These are phyloP conservation scores for Albatrellus sp. DNA, from an alignment of 1,284 basidiomycete species.

Conservation along the genomic window DNA sequence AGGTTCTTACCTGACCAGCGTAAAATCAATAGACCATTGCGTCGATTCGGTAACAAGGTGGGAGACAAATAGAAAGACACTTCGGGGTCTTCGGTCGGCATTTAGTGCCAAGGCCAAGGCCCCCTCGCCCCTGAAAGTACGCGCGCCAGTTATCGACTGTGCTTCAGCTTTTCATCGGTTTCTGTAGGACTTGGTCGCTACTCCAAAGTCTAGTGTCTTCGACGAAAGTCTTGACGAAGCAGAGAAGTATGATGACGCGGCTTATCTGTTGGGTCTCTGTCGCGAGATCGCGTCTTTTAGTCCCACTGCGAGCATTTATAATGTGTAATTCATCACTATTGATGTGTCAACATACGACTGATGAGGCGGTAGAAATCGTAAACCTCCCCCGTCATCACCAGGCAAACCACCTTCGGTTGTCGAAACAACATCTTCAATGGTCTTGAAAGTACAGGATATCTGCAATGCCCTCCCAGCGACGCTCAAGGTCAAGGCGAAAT, in stretches of 20 bases:
- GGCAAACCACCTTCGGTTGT: not conserved
- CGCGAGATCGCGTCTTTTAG: not conserved
- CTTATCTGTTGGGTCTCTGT: not conserved
- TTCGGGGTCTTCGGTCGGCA: not conserved
- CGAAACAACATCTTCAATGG: too few relatives aligned
- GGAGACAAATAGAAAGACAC: constrained; percentile 5
- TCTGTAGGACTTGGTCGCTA: not conserved
- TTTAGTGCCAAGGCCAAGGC: not conserved
- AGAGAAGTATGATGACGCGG: not conserved
- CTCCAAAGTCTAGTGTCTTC: not conserved
- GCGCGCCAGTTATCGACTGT: not conserved
- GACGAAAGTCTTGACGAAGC: not conserved
- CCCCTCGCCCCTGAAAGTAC: constrained; percentile 6
- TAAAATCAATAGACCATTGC: constrained; percentile 5
- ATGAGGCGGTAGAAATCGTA: not conserved
- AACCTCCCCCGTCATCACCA: not conserved
- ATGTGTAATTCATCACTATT: not conserved
- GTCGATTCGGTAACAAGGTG: constrained; percentile 5
- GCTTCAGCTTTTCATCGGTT: constrained; percentile 2
- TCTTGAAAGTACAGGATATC: too few relatives aligned
- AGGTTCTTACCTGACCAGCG: constrained; percentile 2
- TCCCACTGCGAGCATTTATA: not conserved
- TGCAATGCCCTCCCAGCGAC: too few relatives aligned
- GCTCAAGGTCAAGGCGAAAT: not conserved
- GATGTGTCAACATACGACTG: not conserved